Conservation (phyloP, 1,284 basidiomycete genomes). For the Trichosporon coremiiforme region DNA sequence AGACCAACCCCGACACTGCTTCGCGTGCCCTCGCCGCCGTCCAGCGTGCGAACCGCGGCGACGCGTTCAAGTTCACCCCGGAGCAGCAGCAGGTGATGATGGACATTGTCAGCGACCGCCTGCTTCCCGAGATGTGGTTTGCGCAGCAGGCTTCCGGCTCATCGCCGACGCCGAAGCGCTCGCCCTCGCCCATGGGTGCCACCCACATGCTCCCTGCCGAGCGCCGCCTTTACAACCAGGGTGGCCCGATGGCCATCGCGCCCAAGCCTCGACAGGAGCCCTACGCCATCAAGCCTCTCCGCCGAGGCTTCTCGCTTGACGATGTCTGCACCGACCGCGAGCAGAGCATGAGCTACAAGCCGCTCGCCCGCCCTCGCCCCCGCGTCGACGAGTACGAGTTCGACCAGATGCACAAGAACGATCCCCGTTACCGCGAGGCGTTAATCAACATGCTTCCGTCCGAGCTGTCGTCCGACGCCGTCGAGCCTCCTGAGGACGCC, state of each 20-base stretch:
- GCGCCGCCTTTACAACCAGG: constrained; percentile 25
- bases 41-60: constrained; percentile 32
- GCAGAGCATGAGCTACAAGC: constrained; percentile 34
- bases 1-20: constrained; percentile 34
- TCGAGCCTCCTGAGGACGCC: constrained; percentile 32
- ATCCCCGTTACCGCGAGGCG: constrained; percentile 34
- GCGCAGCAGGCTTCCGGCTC: constrained; percentile 31
- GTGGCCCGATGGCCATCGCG: constrained; percentile 26
- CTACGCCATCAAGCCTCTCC: constrained; percentile 29
- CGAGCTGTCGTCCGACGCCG: constrained; percentile 33
- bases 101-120: constrained; percentile 34
- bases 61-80: constrained; percentile 29
- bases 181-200: constrained; percentile 20
- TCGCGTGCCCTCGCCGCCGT: constrained; percentile 31
- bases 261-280: constrained; percentile 26
- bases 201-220: constrained; percentile 19
- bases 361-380: constrained; percentile 26
- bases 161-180: constrained; percentile 29
- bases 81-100: constrained; percentile 33
- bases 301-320: constrained; percentile 34
- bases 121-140: constrained; percentile 33
- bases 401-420: constrained; percentile 35
- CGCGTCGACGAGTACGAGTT: constrained; percentile 29
- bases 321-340: constrained; percentile 35
- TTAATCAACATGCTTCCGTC: constrained; percentile 33